These are phyloP conservation scores for Pythium grandisporangium DNA, from an alignment of 352 stramenopile genomes.

Conservation along the genomic window DNA sequence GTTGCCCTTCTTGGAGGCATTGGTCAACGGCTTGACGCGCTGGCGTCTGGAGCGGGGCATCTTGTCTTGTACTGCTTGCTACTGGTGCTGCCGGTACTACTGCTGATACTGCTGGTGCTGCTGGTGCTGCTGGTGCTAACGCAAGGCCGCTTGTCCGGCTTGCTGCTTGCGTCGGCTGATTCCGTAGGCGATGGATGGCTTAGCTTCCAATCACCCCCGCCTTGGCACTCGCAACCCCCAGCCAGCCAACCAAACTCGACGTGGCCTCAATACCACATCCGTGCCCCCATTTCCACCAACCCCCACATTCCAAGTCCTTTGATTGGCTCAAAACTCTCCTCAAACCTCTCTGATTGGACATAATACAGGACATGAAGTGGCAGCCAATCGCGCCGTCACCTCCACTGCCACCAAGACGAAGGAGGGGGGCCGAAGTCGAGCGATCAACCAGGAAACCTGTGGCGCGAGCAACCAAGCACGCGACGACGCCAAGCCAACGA, in stretches of 20 bases:
- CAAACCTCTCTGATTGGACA: slow-evolving; percentile 22
- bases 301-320: not conserved
- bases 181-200: too few species aligned
- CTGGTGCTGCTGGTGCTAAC: too few species aligned
- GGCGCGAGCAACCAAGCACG: too few species aligned
- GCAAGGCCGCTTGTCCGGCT: too few species aligned
- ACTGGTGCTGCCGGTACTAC: too few species aligned
- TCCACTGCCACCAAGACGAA: not conserved
- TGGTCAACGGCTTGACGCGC: slow-evolving; percentile 89
- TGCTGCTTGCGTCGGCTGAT: too few species aligned
- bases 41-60: slow-evolving; percentile 88
- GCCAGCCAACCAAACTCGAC: slow-evolving; percentile 24
- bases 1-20: slow-evolving; percentile 94
- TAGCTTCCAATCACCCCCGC: too few species aligned
- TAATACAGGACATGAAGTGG: slow-evolving; percentile 19
- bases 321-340: slow-evolving; percentile 15
- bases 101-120: too few species aligned
- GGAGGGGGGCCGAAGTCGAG: not conserved
- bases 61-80: too few species aligned
- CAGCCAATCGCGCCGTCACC: slow-evolving; percentile 34
- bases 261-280: slow-evolving; percentile 9
- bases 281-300: slow-evolving; percentile 37
- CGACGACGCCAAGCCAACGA: too few species aligned
- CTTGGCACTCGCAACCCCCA: too few species aligned
- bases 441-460: not conserved